Base-by-base conservation (phyloP, 805 yeast species). In the Cephaloascus albidus region DNA sequence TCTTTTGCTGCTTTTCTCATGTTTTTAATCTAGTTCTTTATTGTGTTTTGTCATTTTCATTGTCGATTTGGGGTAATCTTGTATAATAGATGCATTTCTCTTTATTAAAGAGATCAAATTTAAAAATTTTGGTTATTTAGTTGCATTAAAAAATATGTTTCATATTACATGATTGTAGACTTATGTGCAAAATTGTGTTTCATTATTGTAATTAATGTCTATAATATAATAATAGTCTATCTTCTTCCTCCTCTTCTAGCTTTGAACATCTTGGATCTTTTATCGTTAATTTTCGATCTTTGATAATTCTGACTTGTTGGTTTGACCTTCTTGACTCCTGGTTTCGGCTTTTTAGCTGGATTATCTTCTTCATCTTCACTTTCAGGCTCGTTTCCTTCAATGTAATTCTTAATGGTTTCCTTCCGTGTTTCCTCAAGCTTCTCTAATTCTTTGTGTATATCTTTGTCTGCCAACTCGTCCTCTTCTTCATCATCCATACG, bases 241-340 rank as follows among this genome's bases (percentile, higher is more conserved):
- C 48, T 42, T 39, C 55, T 49, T 35, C 65, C 42, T 46, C 60
- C 57, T 51, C 57, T 54, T 45, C 76, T 58, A 43, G 66, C 65
- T 47, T 65, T 66, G 48, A 64, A 65, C 18, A 56, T 53, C 39
- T 57, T 59, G n/a, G 64, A 45, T 30, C 71, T 52, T 10, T 71
- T 68, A 36, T 64, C 72, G 33, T 74, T 72, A 36, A 78, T 63
- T 51, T 74, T 77, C 38, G 72, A 57, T 41, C 78, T 57, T 46
- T 72, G 72, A 56, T 63, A 78, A 50, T 78, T 78, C 47, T 55
- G 60, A 43, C 72, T 72, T 18, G 67, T 47, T 2, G 68, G 65
- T 35, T 41, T 23, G 31, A 38, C 36, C 15, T 34, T 36, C 41
- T 35, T 6, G 45, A 18, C 3, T 45, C 46, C 5, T 44, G 44